These are phyloP conservation scores for Microdochium bolleyi DNA, from an alignment of 2,329 filamentous ascomycete genomes.

Conservation along the genomic window DNA sequence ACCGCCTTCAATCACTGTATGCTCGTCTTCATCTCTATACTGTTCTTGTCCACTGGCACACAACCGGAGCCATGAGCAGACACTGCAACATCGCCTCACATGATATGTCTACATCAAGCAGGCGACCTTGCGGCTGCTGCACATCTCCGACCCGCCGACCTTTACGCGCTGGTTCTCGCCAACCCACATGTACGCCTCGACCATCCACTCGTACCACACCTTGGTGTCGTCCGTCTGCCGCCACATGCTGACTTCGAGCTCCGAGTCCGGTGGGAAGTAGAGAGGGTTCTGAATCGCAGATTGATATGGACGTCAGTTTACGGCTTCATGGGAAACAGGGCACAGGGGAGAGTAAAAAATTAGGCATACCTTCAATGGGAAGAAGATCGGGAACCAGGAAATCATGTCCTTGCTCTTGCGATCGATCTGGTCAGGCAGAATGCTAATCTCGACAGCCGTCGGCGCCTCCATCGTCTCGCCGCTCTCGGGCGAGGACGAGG, in stretches of 20 bases:
- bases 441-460: slow-evolving; percentile 69
- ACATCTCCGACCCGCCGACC: slow-evolving; percentile 57
- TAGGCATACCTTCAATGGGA: slow-evolving; percentile 86
- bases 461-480: slow-evolving; percentile 31
- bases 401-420: slow-evolving; percentile 96
- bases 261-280: slow-evolving; percentile 74
- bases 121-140: slow-evolving; percentile 61
- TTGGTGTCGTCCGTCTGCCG: slow-evolving; percentile 89
- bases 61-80: too few relatives aligned
- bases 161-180: slow-evolving; percentile 55
- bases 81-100: too few relatives aligned
- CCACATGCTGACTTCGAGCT: slow-evolving; percentile 91
- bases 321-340: neutral
- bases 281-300: slow-evolving; percentile 60
- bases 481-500: slow-evolving; percentile 11
- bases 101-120: slow-evolving; percentile 61
- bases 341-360: slow-evolving; percentile 2
- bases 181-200: slow-evolving; percentile 71
- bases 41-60: too few relatives aligned
- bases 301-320: too few relatives aligned
- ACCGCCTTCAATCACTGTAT: too few relatives aligned
- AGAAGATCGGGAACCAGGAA: slow-evolving; percentile 98
- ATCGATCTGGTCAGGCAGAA: slow-evolving; percentile 85
- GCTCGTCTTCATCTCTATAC: too few relatives aligned
- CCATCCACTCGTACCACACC: slow-evolving; percentile 98